Conservation (phyloP, 148 eudicot species). For the Silene conica region DNA sequence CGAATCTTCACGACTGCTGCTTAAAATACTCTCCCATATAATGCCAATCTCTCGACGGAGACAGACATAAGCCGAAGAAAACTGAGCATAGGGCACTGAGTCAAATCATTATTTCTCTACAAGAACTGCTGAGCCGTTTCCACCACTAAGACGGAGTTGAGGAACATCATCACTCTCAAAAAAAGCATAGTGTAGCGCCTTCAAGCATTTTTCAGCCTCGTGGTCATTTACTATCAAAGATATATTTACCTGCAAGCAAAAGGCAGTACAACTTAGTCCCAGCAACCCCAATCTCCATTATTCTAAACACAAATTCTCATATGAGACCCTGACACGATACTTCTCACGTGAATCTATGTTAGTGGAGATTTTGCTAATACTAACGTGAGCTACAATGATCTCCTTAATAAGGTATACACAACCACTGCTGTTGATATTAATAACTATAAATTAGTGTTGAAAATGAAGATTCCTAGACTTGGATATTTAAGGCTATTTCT, state of each 20-base stretch:
- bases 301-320: too few relatives aligned
- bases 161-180: slow-evolving; percentile 52
- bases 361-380: too few relatives aligned
- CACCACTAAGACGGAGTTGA: slow-evolving; percentile 12
- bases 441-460: too few relatives aligned
- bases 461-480: too few relatives aligned
- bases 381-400: too few relatives aligned
- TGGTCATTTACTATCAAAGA: slow-evolving; percentile 85
- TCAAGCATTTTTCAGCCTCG: slow-evolving; percentile 86
- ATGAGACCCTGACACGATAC: background rate
- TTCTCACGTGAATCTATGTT: background rate
- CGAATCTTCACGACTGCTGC: background rate
- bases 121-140: slow-evolving; percentile 27
- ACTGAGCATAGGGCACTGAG: background rate
- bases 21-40: background rate
- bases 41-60: background rate
- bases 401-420: too few relatives aligned
- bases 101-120: slow-evolving; percentile 15
- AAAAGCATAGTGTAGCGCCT: slow-evolving; percentile 80
- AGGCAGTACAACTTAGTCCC: background rate
- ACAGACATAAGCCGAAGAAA: background rate
- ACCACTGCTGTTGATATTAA: too few relatives aligned
- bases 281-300: background rate
- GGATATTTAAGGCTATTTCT: too few relatives aligned
- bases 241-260: slow-evolving; percentile 62